Base-by-base conservation (phyloP, 2,329 filamentous ascomycete genomes). In the Pezicula carpinea region DNA sequence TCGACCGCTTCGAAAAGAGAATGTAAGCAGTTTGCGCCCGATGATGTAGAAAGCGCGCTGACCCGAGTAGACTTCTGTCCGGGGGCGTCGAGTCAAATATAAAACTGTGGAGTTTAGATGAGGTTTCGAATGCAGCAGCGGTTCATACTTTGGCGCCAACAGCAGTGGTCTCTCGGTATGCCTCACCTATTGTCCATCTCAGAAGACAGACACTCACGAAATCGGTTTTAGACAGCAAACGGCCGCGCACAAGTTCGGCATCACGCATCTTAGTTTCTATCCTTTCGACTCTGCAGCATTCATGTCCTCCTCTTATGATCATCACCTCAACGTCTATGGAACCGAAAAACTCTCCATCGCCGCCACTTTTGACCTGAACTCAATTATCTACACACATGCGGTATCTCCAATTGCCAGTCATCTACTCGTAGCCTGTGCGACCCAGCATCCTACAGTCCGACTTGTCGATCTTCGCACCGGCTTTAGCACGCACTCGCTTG, bases 381-480 rank as follows among this genome's bases (percentile, higher is more conserved):
- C 80, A 4, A 83, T 83, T 26, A 73, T 89, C 40, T 89, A 89
- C 66, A 83, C 85, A 1, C 90, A 96, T 64, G 82, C 87, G 0
- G 76, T 88, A 21, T 95, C 90, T 1, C 77, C 83, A 35, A 70
- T 91, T 48, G 78, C 89, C 47, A 70, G 80, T 44, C 76, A 90
- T 59, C 74, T 95, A 0, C 77, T 96, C 4, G 87, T 96, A 8
- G 90, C 92, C 8, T 93, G 89, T 59, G 91, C 87, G 1, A 95
- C 90, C 0, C 89, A 95, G 53, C 83, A 93, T 62, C 88, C 89
- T 6, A 77, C 87, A 21, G 86, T 96, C 13, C 83, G 90, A 14
- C 78, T 97, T 6, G 81, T 96, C 5, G 92, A 97, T 62, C 74
- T 96, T 29, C 85, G 87, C 44, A 91, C 90, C 1, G 89, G 89